phyloP scores from a whole-genome alignment of 176 grass and related monocot genomes.

The Lolium multiflorum region DNA sequence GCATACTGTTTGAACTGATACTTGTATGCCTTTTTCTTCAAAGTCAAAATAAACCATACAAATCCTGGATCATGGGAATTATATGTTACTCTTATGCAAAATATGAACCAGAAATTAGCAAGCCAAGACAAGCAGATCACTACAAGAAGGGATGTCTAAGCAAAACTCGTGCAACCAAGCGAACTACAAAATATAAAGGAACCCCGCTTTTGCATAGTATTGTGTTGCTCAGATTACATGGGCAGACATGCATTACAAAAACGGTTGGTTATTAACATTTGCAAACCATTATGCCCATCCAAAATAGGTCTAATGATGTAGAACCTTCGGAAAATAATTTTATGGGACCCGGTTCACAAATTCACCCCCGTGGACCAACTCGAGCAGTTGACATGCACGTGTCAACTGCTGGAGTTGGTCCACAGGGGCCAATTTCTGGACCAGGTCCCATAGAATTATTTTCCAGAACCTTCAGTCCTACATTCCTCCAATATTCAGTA shows the following conservation, averaged over 20 bases:
- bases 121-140: not conserved
- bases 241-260: not conserved
- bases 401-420: too few relatives aligned
- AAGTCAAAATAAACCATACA: constrained; percentile 98
- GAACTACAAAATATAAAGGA: constrained; percentile 9
- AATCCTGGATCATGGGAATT: constrained; percentile 66
- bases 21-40: constrained; percentile 99
- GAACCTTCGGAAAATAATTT: too few relatives aligned
- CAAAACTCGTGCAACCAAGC: constrained; percentile 25
- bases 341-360: too few relatives aligned
- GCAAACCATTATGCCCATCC: not conserved
- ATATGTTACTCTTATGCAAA: constrained; percentile 19
- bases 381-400: too few relatives aligned
- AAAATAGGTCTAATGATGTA: not conserved
- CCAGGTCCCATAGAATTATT: too few relatives aligned
- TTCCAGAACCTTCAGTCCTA: too few relatives aligned
- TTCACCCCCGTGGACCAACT: too few relatives aligned
- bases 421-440: too few relatives aligned
- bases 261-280: not conserved
- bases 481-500: not conserved
- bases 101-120: constrained; percentile 25
- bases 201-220: not conserved
- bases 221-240: constrained; percentile 4
- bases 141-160: not conserved
- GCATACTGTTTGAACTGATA: constrained; percentile 99